Base-by-base conservation (phyloP, 1,139 yeast species). In the Candida sp. region DNA sequence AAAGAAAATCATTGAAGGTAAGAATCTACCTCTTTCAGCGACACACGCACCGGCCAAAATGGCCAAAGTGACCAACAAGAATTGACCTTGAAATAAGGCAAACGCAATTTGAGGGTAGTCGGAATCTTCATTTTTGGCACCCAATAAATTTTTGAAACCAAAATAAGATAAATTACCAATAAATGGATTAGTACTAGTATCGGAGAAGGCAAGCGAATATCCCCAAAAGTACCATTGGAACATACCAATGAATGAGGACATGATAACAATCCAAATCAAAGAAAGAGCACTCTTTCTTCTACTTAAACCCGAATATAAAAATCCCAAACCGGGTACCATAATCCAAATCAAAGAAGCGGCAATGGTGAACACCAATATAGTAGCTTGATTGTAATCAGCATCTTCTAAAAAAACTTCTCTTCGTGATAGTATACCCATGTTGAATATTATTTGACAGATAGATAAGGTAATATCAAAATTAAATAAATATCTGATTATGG, bases 191-290 rank as follows among this genome's bases (percentile, higher is more conserved):
- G 83, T 68, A 2, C 96, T 89, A 0, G 86, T 79, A 12, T 74
- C 58, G 1, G 93, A 82, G 57, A 93, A 90, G 3, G 98, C 95
- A 40, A 93, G 68, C 0, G 97, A 88, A 61, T 88, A 93, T 22
- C 98, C 98, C 98, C 98, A 93, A 60, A 93, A 89, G 64, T 90
- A 93, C 98, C 98, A 93, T 62, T 89, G 97, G 59, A 89, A 80
- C 43, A 82, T 73, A 2, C 89, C 91, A n/a, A 91, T 82, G 52
- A 85, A 76, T 12, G 88, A 82, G 5, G 91, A 79, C 79, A 86
- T 79, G 42, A 89, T 63, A 11, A 82, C 82, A 15, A 84, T 82
- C 89, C 96, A 90, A 43, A 93, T 84, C 81, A 90, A 79, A 21
- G 95, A 86, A 42, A 91, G 72, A 0, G 98, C 97, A 25, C 91